Evolutionary conservation across 75 land plant genomes (phyloP), one percentile per base, ranked within the genome.

Genomic region (Pseudotsuga menziesii): DNA sequence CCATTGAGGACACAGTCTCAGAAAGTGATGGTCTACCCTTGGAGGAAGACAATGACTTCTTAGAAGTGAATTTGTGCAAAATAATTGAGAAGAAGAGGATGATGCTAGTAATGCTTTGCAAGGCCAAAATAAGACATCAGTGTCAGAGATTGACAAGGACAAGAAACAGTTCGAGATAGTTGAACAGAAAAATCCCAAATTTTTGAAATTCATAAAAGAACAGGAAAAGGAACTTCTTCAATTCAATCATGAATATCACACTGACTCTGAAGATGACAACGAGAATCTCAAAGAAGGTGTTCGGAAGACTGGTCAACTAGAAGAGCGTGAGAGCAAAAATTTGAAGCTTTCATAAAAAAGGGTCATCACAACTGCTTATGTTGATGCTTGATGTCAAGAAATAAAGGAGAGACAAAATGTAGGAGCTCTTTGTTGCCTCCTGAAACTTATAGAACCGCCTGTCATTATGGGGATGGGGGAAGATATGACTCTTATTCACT

Each of bases 381-480:
- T 94, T 36, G 85, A 88, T 64, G 77, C 80, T 20, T 97, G 89
- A 94, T 88, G 80, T 75, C 66, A 85, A 39, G 75, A 84, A 48
- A 87, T 87, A 35, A 85, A 67, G 75, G 89, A 94, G 78, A 77
- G 86, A 59, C 78, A 85, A 11, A 81, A 78, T 75, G 12, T 77
- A 27, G 66, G 91, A 78, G 88, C 88, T 58, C 78, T 94, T 74
- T 35, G 58, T 69, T 85, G 82, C 63, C 91, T 97, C 15, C 69
- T 97, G 27, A 85, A 80, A 91, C 82, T n/a, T 94, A 86, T 80
- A 82, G 92, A 11, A 81, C 84, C 56, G 92, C 94, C 58, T 94
- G 95, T 72, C 92, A 86, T 61, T 90, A 89, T 80, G 92, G 95
- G 48, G 78, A 74, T 48, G 82, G 83, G 61, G 80, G 70, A 22